Base-by-base conservation (phyloP, 202 grass and related monocot species). In the Musa balbisiana region DNA sequence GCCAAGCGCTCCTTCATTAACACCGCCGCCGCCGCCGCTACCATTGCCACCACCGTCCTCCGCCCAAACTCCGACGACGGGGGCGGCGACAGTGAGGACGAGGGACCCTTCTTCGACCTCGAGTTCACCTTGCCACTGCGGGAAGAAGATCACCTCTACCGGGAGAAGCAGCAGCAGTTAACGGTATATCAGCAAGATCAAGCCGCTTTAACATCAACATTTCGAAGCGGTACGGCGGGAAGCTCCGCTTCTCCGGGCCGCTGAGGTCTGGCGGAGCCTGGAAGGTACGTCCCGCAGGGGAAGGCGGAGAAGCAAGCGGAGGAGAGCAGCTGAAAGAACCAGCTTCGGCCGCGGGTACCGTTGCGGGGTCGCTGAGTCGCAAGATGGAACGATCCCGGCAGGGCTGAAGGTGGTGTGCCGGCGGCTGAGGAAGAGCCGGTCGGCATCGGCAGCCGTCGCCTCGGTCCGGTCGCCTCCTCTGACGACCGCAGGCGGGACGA, bases 371-470 rank as follows among this genome's bases (percentile, higher is more conserved):
- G 2, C 1, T 23, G n/a, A 64, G 59, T 3, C n/a, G 3, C 60
- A 66, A 22, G 60, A 59, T 19, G 53, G 22, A 1, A 69, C n/a
- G 13, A 16, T 79, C 15, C 52, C 77, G 24, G 17, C 64, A 2
- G 52, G 77, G 52, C 10, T 79, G 4, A 79, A 53, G 66, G 66
- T 79, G 19, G 77, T 69, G 8, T 29, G 65, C 25, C 52, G 65
- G 53, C 65, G 77, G 11, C 25, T 79, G 77, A 49, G 77, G 66
- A 79, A 79, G 53, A 79, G 77, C 77, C 77, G 77, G 15, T 79
- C 77, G 17, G 77, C 77, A 14, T 79, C 77, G 6, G 64, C 64
- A 3, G 77, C 77, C 77, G 77, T 78, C 20, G 29, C 52, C 14
- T 60, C 52, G 10, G 13, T 69, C 33, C 56, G 23, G 20, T 72